Base-by-base conservation (phyloP, 2,329 filamentous ascomycete species). In the Phaeophleospora eucalypticola region DNA sequence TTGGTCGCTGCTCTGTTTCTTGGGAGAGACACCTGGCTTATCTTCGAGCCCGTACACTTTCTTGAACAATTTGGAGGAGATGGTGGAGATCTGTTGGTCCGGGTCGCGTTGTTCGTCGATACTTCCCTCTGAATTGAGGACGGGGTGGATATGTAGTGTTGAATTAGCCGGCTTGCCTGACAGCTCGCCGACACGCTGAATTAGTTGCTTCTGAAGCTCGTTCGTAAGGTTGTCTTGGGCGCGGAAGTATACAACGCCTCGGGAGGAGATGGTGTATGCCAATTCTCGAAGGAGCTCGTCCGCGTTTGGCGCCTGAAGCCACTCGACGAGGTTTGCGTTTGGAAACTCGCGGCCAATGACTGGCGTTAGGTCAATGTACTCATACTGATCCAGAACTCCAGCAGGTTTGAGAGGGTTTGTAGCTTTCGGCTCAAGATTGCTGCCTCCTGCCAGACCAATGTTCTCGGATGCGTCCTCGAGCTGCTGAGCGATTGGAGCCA, bases 211-310 rank as follows among this genome's bases (percentile, higher is more conserved):
- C 58, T 79, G 76, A 10, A 83, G 72, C 1, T 81, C 78, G 59
- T 84, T 77, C 52, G 74, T 76, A 27, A 86, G 65, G 60, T 76
- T 71, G 58, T 80, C 68, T 54, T 87, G 83, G 21, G 45, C 46
- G 16, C 82, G 77, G 67, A 87, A 84, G 69, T 86, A 86, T 29
- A 86, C 82, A 2, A 87, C 83, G 10, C 83, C 83, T 0, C 83
- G 77, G 49, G 80, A 77, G 1, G 83, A 86, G 54, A 87, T 78
- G 1, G 79, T 84, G 50, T 86, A 81, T 32, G 67, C 68, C 14
- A 71, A 53, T 51, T 71, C 69, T 38, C 57, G 53, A 4, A 71
- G 60, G 33, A 65, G 56, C 24, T 67, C 62, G 45, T 70, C 65
- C 3, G 65, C 58, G 51, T 67, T 65, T 20, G 66, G 59, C 9